Evolutionary conservation across 352 stramenopile genomes (phyloP), one percentile per base, ranked within the genome.

Genomic region (Phytophthora tubulina): DNA sequence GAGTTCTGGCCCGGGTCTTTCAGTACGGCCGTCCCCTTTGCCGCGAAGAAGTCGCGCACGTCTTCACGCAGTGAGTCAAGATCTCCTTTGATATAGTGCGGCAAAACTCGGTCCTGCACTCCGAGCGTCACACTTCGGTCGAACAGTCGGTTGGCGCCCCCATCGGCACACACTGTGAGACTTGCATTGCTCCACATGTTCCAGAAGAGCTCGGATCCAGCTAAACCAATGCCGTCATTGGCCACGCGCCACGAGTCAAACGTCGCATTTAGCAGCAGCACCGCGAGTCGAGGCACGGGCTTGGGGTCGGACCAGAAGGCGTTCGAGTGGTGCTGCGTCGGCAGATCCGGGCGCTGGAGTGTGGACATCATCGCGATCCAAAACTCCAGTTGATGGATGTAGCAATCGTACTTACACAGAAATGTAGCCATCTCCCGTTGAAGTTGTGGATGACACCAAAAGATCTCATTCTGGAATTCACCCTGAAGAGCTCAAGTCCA

Each of bases 61-160:
- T 98, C 82, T 14, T 75, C 60, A 6, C 91, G 83, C 15, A 99
- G 75, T 11, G 94, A 99, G 82, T 99, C 97, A 56, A 99, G 80
- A 77, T 99, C 97, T 36, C 97, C 97, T 51, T 97, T 97, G 71
- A 99, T 98, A 41, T 92, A 91, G 71, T 98, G 79, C 15, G 97
- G 97, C 32, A 93, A 59, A 32, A 88, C 69, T 38, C 78, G 57
- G 14, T 87, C 64, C 52, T 82, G 66, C 31, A 72, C 83, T 2
- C 74, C 63, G 21, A 90, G 56, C 41, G 66, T 38, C 30, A 73
- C 55, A 36, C 79, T 85, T 62, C 78, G 79, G 65, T 99, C 88
- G 71, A 95, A 97, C 11, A 99, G 84, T 51, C 96, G 88, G 77
- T 99, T 99, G 61, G 97, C 97, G 35, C 96, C 97, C 46, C 97